Percentiles rank a stretch among this genome's conserved stretches.
Conservation (phyloP, 2,329 filamentous ascomycete genomes). For the Stachybotrys elegans region DNA sequence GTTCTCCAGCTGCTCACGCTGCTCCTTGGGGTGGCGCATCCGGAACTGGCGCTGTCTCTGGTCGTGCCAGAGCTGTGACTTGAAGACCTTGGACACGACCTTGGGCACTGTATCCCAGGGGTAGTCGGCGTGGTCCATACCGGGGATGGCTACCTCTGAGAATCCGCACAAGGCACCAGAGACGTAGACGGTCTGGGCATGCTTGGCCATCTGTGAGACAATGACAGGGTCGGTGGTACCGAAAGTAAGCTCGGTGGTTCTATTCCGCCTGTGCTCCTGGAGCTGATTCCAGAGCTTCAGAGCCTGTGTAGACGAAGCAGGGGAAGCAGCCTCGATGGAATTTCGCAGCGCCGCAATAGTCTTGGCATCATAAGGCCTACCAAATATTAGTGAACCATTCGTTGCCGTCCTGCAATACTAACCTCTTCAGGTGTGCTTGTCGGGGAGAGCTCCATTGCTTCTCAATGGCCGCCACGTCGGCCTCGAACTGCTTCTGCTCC, state of each 20-base stretch:
- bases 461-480: neutral
- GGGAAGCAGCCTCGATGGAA: neutral
- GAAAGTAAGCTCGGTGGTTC: neutral
- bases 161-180: slow-evolving; percentile 34
- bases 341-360: neutral
- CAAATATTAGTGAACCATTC: neutral
- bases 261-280: neutral
- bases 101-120: slow-evolving; percentile 36
- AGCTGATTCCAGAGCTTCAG: neutral
- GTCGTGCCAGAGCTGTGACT: slow-evolving; percentile 33
- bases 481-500: neutral
- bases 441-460: neutral
- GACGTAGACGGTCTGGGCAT: slow-evolving; percentile 27
- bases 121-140: slow-evolving; percentile 37
- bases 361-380: neutral
- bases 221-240: neutral
- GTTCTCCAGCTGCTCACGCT: slow-evolving; percentile 26
- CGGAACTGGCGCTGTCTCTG: slow-evolving; percentile 33
- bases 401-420: neutral
- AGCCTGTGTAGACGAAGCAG: neutral
- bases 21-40: slow-evolving; percentile 20
- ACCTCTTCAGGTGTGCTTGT: neutral
- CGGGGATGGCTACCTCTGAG: slow-evolving; percentile 28
- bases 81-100: slow-evolving; percentile 34
- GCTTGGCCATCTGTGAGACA: neutral